Conservation (phyloP, 306 rosid genomes). For the Sophora flavescens region DNA sequence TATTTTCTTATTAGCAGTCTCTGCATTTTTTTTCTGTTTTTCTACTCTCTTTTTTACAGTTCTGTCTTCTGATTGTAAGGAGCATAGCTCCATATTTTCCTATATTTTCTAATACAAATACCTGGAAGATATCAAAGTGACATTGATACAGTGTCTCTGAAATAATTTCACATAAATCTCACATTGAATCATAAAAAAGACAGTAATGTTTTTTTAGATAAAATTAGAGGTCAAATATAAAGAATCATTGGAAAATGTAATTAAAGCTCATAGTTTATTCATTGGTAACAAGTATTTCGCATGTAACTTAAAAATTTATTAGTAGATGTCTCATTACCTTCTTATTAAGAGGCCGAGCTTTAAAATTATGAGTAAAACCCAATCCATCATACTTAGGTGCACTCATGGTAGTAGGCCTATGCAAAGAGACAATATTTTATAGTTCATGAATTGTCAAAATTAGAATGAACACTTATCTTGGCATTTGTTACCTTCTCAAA, state of each 20-base stretch:
- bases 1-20: no score
- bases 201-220: neutral
- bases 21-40: no score
- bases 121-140: no score
- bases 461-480: conserved; percentile 18
- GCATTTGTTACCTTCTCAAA: conserved; percentile 64
- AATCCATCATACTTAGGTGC: conserved; percentile 58
- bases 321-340: conserved; percentile 60
- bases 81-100: no score
- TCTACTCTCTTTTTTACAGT: no score
- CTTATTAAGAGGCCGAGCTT: conserved; percentile 73
- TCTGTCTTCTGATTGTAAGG: no score
- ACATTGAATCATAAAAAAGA: neutral
- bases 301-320: conserved; percentile 4
- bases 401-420: conserved; percentile 65
- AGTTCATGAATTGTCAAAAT: conserved; percentile 38
- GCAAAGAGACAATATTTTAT: conserved; percentile 36
- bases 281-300: neutral
- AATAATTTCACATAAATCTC: no score
- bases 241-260: neutral
- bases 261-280: conserved; percentile 14
- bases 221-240: neutral
- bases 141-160: neutral
- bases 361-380: conserved; percentile 62
- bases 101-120: no score